phyloP scores from a whole-genome alignment of 1,284 basidiomycete species.

The Tylopilus sp. region DNA sequence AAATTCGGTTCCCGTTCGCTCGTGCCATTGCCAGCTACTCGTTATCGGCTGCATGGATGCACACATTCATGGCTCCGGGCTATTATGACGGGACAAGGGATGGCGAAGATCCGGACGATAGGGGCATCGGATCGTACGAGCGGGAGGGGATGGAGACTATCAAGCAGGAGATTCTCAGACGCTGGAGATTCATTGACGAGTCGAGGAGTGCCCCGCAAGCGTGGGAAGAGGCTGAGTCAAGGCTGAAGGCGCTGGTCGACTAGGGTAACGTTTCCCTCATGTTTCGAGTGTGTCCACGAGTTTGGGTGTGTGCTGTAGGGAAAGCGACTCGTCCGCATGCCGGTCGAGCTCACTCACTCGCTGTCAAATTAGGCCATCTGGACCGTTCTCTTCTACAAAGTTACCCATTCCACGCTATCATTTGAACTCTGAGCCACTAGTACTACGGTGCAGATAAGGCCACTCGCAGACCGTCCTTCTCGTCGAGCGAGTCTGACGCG shows the following conservation, averaged over 20 bases:
- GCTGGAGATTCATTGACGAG: slow-evolving; percentile 5
- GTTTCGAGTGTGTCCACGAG: no score
- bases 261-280: not conserved
- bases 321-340: no score
- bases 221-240: slow-evolving; percentile 16
- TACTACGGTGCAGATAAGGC: no score
- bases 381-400: no score
- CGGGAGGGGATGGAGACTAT: slow-evolving; percentile 10
- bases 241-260: not conserved
- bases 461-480: no score
- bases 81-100: slow-evolving; percentile 19
- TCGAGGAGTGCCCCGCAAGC: not conserved
- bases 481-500: no score
- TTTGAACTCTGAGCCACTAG: no score
- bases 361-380: no score
- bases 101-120: slow-evolving; percentile 10
- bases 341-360: no score
- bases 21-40: not conserved
- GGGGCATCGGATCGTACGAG: slow-evolving; percentile 12
- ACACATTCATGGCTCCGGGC: slow-evolving; percentile 9
- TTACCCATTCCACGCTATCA: no score
- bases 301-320: no score
- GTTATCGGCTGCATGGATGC: slow-evolving; percentile 6
- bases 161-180: slow-evolving; percentile 3
- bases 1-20: slow-evolving; percentile 25